Percentiles rank a stretch among this genome's conserved stretches.
phyloP scores from a whole-genome alignment of 2,329 filamentous ascomycete genomes.

The Colletotrichum tofieldiae region DNA sequence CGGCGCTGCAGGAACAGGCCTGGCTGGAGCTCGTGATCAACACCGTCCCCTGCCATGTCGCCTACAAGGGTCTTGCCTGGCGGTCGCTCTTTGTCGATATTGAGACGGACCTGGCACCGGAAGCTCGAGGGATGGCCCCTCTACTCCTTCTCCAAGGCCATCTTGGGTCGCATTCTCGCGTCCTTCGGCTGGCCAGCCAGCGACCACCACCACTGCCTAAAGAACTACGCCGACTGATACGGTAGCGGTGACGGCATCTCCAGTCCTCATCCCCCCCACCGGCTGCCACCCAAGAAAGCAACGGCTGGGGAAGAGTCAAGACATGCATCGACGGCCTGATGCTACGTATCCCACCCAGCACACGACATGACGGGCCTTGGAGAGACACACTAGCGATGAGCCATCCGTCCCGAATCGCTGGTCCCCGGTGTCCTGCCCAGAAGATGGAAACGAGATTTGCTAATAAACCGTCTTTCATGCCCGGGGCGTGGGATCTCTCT shows the following conservation, averaged over 20 bases:
- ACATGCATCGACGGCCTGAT: background rate
- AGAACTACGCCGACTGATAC: conserved; percentile 4
- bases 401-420: conserved; percentile 6
- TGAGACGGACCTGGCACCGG: conserved; percentile 13
- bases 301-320: background rate
- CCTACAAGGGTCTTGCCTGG: conserved; percentile 25
- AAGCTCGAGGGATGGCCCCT: conserved; percentile 13
- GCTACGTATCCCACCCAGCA: background rate
- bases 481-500: background rate
- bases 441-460: conserved; percentile 10
- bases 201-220: background rate
- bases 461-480: conserved; percentile 2
- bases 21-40: conserved; percentile 2
- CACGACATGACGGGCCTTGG: background rate
- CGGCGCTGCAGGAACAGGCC: conserved; percentile 30
- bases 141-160: background rate
- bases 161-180: conserved; percentile 8
- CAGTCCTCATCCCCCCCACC: background rate
- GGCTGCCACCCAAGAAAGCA: background rate
- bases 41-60: background rate
- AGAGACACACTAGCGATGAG: background rate
- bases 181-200: conserved; percentile 6
- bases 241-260: background rate
- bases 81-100: conserved; percentile 10
- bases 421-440: conserved; percentile 3